These are phyloP conservation scores for Remersonia thermophila DNA, from an alignment of 2,329 filamentous ascomycete species.

Conservation along the genomic window DNA sequence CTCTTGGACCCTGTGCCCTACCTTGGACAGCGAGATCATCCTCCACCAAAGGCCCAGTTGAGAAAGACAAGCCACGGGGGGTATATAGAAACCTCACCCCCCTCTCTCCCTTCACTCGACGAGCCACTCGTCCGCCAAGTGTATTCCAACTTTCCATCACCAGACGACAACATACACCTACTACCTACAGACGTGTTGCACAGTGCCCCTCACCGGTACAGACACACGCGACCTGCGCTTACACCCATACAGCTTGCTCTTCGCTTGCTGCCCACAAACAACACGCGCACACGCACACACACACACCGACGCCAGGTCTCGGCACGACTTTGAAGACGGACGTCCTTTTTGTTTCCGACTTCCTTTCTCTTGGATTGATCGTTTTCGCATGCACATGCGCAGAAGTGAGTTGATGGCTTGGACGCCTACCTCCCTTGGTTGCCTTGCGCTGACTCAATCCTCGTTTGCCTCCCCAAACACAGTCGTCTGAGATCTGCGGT, in stretches of 20 bases:
- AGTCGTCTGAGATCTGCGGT: conserved; percentile 12
- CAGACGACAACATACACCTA: no score
- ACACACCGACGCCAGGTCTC: background rate
- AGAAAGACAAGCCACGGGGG: conserved; percentile 13
- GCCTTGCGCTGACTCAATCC: conserved; percentile 11
- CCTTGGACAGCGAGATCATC: conserved; percentile 13
- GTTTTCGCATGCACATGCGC: conserved; percentile 9
- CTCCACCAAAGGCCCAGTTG: conserved; percentile 16
- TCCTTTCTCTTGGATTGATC: background rate
- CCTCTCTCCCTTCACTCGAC: conserved; percentile 8
- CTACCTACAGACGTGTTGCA: background rate
- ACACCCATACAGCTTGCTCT: no score
- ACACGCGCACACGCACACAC: conserved; percentile 1
- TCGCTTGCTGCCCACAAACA: no score
- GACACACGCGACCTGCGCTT: no score
- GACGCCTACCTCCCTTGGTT: conserved; percentile 6
- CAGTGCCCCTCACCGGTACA: no score
- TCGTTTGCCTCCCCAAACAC: conserved; percentile 5
- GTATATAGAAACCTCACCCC: conserved; percentile 19
- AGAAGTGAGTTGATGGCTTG: conserved; percentile 13
- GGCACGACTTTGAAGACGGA: conserved; percentile 1
- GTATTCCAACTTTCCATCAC: conserved; percentile 7
- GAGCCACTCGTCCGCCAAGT: conserved; percentile 3
- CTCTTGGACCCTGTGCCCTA: conserved; percentile 14
- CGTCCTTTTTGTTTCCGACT: background rate